Percentiles rank a stretch among this genome's conserved stretches.
These are phyloP conservation scores for Selenicereus undatus DNA, from an alignment of 148 eudicot species.

Conservation along the genomic window DNA sequence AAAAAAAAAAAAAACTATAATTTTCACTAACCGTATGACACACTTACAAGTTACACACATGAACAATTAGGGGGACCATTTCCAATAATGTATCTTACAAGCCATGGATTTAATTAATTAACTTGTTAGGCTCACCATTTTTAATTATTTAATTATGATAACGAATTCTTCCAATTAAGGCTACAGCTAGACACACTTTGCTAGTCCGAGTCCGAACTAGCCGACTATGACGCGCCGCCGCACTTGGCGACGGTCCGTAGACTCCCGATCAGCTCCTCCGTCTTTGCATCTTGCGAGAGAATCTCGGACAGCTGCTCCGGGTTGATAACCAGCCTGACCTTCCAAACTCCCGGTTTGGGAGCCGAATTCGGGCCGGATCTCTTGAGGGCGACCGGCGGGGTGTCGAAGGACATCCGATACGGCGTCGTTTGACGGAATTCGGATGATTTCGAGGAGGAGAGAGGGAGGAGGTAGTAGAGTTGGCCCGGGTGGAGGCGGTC, in stretches of 20 bases:
- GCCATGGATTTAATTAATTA: neutral
- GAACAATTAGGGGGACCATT: neutral
- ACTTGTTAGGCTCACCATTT: neutral
- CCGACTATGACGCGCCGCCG: conserved; percentile 21
- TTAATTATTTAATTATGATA: neutral
- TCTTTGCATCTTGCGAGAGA: conserved; percentile 40
- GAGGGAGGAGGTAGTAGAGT: conserved; percentile 48
- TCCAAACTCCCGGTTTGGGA: conserved; percentile 42
- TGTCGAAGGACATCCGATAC: conserved; percentile 44
- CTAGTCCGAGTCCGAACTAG: conserved; percentile 18
- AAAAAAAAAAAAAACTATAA: neutral
- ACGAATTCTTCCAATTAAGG: conserved; percentile 7
- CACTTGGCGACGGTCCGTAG: conserved; percentile 57
- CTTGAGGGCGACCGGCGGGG: neutral
- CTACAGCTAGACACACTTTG: conserved; percentile 27
- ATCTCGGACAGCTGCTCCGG: conserved; percentile 54
- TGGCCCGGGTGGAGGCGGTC: conserved; percentile 35
- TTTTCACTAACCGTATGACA: neutral
- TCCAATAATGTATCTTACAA: neutral
- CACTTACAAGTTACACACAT: neutral
- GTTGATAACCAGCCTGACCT: conserved; percentile 53
- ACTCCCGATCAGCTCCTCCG: conserved; percentile 49
- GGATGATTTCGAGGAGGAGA: conserved; percentile 8
- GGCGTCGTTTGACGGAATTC: conserved; percentile 17
- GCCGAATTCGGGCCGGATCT: conserved; percentile 29